Conservation (phyloP, 257 asterid genomes). For the Parsonsia alboflavescens region DNA sequence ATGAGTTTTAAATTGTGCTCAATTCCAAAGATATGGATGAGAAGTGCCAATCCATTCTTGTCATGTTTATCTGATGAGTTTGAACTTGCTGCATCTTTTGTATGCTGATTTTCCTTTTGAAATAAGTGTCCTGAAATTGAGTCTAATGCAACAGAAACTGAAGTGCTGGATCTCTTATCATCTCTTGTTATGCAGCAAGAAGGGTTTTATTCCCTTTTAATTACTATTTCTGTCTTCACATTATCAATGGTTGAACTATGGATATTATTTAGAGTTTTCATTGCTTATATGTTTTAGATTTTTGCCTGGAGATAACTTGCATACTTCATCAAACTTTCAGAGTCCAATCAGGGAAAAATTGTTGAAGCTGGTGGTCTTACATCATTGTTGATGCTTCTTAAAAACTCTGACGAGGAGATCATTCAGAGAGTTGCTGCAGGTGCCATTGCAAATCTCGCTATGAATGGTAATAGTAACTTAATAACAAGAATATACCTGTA, state of each 20-base stretch:
- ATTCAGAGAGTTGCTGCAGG: slow-evolving; percentile 89
- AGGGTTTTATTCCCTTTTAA: neutral
- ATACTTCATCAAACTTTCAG: slow-evolving; percentile 32
- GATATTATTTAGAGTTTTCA: neutral
- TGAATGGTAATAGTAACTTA: slow-evolving; percentile 54
- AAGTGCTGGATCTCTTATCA: neutral
- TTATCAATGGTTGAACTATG: neutral
- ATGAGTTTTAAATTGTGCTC: neutral
- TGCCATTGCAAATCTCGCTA: slow-evolving; percentile 90
- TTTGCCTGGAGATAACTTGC: slow-evolving; percentile 9
- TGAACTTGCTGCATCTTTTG: neutral
- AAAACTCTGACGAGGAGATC: slow-evolving; percentile 61
- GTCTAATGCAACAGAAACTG: neutral
- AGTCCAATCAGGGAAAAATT: slow-evolving; percentile 75
- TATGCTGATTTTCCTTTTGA: neutral
- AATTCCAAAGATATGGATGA: neutral
- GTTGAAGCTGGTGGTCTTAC: slow-evolving; percentile 85
- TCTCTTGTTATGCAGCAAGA: neutral
- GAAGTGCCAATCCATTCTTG: neutral
- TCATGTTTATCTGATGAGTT: neutral
- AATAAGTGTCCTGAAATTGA: neutral
- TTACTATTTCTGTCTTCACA: neutral
- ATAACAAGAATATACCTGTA: neutral
- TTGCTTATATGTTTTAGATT: neutral
- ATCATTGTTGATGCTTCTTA: slow-evolving; percentile 64